Evolutionary conservation across 768 basidiomycete genomes (phyloP).

Genomic region (Thelephora ganbajun): DNA sequence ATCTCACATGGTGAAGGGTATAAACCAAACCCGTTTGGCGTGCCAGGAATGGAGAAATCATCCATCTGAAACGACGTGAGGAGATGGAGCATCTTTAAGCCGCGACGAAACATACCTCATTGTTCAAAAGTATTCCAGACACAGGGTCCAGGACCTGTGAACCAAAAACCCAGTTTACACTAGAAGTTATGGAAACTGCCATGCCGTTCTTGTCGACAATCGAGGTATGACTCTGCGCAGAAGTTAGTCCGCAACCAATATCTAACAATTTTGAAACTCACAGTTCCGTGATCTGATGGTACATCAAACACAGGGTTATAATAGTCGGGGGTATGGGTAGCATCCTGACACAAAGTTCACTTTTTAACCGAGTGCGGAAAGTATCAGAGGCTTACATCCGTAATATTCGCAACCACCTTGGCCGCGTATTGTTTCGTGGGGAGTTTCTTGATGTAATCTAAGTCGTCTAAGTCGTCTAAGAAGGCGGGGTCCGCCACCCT

Average conservation of each 20-base stretch:
- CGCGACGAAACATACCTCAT: slow-evolving; percentile 39
- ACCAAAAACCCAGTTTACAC: slow-evolving; percentile 84
- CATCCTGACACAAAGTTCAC: slow-evolving; percentile 34
- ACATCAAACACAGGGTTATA: slow-evolving; percentile 77
- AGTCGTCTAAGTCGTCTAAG: slow-evolving; percentile 35
- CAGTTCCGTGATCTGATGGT: slow-evolving; percentile 77
- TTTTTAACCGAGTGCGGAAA: background rate
- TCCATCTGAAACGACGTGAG: slow-evolving; percentile 42
- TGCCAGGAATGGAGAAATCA: slow-evolving; percentile 81
- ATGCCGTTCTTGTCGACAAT: slow-evolving; percentile 76
- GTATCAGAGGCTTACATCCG: slow-evolving; percentile 48
- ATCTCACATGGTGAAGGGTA: slow-evolving; percentile 65
- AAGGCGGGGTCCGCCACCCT: slow-evolving; percentile 71
- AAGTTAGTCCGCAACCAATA: background rate
- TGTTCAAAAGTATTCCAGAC: slow-evolving; percentile 83
- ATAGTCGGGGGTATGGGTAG: slow-evolving; percentile 68
- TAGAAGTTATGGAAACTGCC: slow-evolving; percentile 77
- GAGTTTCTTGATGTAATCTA: slow-evolving; percentile 34
- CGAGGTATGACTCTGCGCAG: slow-evolving; percentile 64
- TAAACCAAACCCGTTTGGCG: slow-evolving; percentile 74
- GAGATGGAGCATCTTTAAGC: background rate
- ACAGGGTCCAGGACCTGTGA: slow-evolving; percentile 75
- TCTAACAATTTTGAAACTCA: slow-evolving; percentile 19
- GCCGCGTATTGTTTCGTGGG: slow-evolving; percentile 56
- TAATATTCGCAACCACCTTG: slow-evolving; percentile 50